Evolutionary conservation across 2,329 filamentous ascomycete species (phyloP).

Genomic region (Passalora sequoiae): DNA sequence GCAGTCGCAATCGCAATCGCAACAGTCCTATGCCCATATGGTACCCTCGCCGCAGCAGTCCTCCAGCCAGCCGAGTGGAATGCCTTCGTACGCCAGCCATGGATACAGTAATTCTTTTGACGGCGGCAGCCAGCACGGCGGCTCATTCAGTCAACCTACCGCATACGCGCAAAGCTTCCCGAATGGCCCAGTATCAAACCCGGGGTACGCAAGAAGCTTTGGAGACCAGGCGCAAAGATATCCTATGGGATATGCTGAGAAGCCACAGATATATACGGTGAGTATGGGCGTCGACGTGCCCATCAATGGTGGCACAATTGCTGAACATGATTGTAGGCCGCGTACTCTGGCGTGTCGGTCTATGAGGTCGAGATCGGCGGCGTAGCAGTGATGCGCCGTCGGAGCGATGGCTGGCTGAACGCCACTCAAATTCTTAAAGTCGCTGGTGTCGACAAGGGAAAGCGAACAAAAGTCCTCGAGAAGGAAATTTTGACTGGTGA

Average conservation of each 20-base stretch:
- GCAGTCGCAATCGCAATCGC: conserved; percentile 20
- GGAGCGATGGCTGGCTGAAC: conserved; percentile 93
- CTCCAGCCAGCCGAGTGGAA: conserved; percentile 19
- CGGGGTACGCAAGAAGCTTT: conserved; percentile 37
- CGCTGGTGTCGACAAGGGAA: conserved; percentile 93
- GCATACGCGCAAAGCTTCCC: conserved; percentile 31
- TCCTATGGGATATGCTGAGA: conserved; percentile 28
- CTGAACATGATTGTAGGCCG: conserved; percentile 52
- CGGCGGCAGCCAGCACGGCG: conserved; percentile 15
- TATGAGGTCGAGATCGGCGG: conserved; percentile 98
- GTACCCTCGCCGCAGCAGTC: conserved; percentile 18
- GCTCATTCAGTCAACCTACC: conserved; percentile 18
- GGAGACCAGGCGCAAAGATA: conserved; percentile 26
- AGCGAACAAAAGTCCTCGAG: conserved; percentile 94
- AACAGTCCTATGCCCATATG: conserved; percentile 19
- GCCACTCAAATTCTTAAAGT: conserved; percentile 98
- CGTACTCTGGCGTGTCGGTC: conserved; percentile 91
- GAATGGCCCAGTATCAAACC: conserved; percentile 33
- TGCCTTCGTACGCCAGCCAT: conserved; percentile 18
- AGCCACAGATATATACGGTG: conserved; percentile 50
- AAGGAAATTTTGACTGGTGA: conserved; percentile 96
- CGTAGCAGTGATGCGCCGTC: conserved; percentile 90
- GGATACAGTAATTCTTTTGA: conserved; percentile 31
- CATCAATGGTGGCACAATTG: not conserved
- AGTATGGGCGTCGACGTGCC: conserved; percentile 12